phyloP scores from a whole-genome alignment of 345 rosid species.

The Populus alba region DNA sequence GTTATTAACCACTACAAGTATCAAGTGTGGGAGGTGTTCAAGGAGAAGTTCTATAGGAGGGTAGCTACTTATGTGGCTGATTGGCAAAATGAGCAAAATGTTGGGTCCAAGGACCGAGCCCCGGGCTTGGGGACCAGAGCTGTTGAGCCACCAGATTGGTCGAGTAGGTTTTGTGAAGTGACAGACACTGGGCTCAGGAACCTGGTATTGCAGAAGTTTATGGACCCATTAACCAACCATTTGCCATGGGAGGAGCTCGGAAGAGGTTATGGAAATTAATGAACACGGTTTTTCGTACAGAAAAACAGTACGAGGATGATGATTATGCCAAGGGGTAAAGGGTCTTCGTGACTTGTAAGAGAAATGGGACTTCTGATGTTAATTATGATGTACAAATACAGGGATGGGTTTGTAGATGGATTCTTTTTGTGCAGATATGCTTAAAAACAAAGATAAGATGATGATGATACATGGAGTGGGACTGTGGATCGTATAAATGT shows the following conservation, averaged over 20 bases:
- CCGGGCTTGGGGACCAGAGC: conserved; percentile 82
- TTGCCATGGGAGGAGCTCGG: conserved; percentile 53
- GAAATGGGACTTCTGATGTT: background rate
- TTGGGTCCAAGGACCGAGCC: conserved; percentile 76
- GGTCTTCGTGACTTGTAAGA: background rate
- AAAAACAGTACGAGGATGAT: background rate
- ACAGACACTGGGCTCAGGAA: conserved; percentile 65
- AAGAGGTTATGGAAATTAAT: background rate
- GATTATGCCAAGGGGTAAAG: background rate
- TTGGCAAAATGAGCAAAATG: conserved; percentile 73
- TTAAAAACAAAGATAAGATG: background rate
- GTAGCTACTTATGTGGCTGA: conserved; percentile 90
- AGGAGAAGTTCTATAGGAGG: conserved; percentile 77
- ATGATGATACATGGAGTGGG: too few species aligned
- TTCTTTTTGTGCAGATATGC: background rate
- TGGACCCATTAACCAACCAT: conserved; percentile 28
- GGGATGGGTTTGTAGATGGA: background rate
- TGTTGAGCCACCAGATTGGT: conserved; percentile 78
- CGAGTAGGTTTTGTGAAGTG: conserved; percentile 70
- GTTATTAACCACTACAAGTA: conserved; percentile 80
- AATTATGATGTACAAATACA: background rate
- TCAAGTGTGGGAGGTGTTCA: conserved; percentile 91
- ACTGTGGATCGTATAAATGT: too few species aligned
- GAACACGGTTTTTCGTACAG: too few species aligned
- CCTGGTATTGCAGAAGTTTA: conserved; percentile 40